Conservation (phyloP, 106 monocot species). For the Allium sativum region DNA sequence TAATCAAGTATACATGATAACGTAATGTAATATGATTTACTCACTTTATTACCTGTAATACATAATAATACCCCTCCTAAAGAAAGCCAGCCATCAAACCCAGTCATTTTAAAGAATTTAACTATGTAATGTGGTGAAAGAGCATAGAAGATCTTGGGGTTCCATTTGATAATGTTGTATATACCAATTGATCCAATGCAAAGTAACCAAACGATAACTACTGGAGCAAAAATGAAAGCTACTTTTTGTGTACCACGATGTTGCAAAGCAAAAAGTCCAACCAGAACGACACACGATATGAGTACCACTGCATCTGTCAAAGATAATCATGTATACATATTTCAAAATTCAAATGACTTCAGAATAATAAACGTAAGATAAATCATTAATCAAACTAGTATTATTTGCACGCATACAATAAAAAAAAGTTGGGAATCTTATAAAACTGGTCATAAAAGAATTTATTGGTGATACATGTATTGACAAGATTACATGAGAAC, state of each 20-base stretch:
- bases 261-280: constrained; percentile 84
- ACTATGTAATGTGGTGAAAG: constrained; percentile 72
- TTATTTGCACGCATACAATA: too few species aligned
- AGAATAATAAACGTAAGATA: too few species aligned
- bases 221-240: constrained; percentile 80
- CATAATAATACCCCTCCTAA: constrained; percentile 65
- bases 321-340: too few species aligned
- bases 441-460: too few species aligned
- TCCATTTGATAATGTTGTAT: constrained; percentile 81
- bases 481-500: too few species aligned
- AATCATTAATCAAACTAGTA: too few species aligned
- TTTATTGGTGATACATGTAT: too few species aligned
- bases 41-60: constrained; percentile 44
- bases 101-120: constrained; percentile 55
- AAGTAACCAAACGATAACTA: constrained; percentile 72
- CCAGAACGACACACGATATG: constrained; percentile 61
- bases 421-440: too few species aligned
- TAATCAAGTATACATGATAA: background rate
- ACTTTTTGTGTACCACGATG: constrained; percentile 77
- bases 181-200: constrained; percentile 61
- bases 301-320: constrained; percentile 52
- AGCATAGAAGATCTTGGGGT: constrained; percentile 50
- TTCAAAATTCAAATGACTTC: too few species aligned
- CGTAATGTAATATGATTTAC: background rate
- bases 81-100: constrained; percentile 81